Base-by-base conservation (phyloP, 352 stramenopile genomes). In the Globisporangium paddicum region DNA sequence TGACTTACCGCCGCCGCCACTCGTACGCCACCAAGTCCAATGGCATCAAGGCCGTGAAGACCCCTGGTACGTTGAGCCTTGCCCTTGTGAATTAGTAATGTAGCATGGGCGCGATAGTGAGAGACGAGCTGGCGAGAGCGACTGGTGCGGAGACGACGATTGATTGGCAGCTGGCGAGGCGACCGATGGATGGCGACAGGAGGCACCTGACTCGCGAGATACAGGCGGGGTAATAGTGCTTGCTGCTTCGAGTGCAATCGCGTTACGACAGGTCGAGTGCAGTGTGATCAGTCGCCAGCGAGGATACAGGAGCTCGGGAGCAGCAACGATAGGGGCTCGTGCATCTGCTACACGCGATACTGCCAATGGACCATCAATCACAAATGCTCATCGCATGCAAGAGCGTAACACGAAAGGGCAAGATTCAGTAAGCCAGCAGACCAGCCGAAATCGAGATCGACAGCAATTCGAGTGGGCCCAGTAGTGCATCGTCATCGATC, bases 1-100 rank as follows among this genome's bases (percentile, higher is more conserved):
- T 98, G 70, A 98, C 93, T 48, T 98, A 98, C 78, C 75, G 82
- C 61, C 90, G 93, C 79, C 90, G 96, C 63, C 96, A 99, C 85
- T 97, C 92, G 71, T 99, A 99, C 85, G 91, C 92, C 68, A 99
- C 97, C 71, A 77, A 77, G 71, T 98, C 87, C 28, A 98, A 99
- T 79, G 83, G 81, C 67, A 91, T 97, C 66, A 86, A 89, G 68
- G 81, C 91, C 53, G 90, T 99, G 50, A 98, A 97, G 82, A 99
- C 97, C 41, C 97, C 97, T 46, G 97, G 97, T 95, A 86, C 48
- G 80, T 75, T 11, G 50, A 47, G n/a, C 14, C n/a, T n/a, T n/a
- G n/a, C 32, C 16, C 5, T 26, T 30, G 16, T 37, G 19, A 23
- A 38, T 52, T 23, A 21, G 1, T 53, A 4, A 13, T 13, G 5